Evolutionary conservation across 768 basidiomycete species (phyloP).

Genomic region (Mycena belliarum): DNA sequence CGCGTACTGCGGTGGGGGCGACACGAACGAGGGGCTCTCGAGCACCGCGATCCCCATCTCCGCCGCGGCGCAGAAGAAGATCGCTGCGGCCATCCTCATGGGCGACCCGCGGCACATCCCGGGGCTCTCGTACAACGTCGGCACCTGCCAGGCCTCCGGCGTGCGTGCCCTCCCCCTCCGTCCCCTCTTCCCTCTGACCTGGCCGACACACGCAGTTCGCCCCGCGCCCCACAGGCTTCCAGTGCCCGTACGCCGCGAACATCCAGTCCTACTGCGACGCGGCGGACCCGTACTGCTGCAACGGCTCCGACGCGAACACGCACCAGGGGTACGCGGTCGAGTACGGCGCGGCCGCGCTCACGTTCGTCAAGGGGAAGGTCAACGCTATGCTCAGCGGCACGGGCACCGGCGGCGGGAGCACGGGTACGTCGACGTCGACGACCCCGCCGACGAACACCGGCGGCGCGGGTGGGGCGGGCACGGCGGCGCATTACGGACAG

Average conservation of each 20-base stretch:
- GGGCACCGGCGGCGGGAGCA: conserved; percentile 4
- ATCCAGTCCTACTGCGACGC: conserved; percentile 37
- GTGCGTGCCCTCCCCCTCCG: conserved; percentile 21
- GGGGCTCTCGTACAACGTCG: conserved; percentile 35
- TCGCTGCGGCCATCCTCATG: conserved; percentile 37
- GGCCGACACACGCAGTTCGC: conserved; percentile 26
- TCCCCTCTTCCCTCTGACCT: no score
- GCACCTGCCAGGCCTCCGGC: conserved; percentile 32
- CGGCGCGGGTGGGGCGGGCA: no score
- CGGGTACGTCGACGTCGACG: not conserved
- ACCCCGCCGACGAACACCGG: not conserved
- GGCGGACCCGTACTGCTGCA: conserved; percentile 37
- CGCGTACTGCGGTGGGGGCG: conserved; percentile 36
- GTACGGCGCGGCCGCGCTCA: conserved; percentile 32
- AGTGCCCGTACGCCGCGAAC: conserved; percentile 30
- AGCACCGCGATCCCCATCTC: conserved; percentile 33
- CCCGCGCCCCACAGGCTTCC: conserved; percentile 34
- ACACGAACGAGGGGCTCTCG: conserved; percentile 31
- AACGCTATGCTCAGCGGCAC: conserved; percentile 26
- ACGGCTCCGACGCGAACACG: conserved; percentile 30
- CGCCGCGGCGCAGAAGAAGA: conserved; percentile 30
- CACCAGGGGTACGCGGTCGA: conserved; percentile 35
- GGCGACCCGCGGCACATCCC: conserved; percentile 35
- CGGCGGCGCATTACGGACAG: not conserved
- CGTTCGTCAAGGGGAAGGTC: conserved; percentile 32